These are phyloP conservation scores for Erythrobasidium hasegawianum DNA, from an alignment of 1,284 basidiomycete species.

Conservation along the genomic window DNA sequence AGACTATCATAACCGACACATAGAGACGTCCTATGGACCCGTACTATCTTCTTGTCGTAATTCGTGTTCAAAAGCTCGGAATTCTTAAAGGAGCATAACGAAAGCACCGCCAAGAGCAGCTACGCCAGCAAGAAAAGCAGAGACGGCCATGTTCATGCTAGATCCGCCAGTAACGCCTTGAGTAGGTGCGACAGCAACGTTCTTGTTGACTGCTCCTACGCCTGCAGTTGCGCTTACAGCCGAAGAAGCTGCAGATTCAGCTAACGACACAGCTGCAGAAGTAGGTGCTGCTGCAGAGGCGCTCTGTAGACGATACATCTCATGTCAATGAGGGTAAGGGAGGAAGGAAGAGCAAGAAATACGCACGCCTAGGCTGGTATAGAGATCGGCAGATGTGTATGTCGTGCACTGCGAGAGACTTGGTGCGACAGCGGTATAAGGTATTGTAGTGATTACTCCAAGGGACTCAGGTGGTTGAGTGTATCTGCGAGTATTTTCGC, in stretches of 20 bases:
- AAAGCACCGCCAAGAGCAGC: not conserved
- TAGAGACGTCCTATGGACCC: no score
- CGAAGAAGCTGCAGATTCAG: slow-evolving; percentile 7
- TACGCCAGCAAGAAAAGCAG: slow-evolving; percentile 13
- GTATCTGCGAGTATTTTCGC: no score
- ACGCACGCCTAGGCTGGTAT: slow-evolving; percentile 43
- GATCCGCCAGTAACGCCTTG: not conserved
- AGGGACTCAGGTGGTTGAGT: slow-evolving; percentile 61
- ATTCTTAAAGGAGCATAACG: not conserved
- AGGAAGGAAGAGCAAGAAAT: not conserved
- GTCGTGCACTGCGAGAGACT: slow-evolving; percentile 62
- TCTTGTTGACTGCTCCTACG: slow-evolving; percentile 34
- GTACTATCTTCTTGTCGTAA: no score
- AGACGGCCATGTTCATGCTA: not conserved
- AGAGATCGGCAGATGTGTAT: slow-evolving; percentile 58
- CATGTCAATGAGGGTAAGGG: not conserved
- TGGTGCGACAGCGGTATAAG: slow-evolving; percentile 61
- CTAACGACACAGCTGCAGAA: slow-evolving; percentile 34
- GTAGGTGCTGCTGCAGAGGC: slow-evolving; percentile 3
- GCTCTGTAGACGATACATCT: not conserved
- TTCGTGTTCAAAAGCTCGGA: no score
- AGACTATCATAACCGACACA: no score
- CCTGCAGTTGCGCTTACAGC: slow-evolving; percentile 22
- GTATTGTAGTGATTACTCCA: slow-evolving; percentile 58
- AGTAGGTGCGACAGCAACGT: slow-evolving; percentile 35